Evolutionary conservation across 192 early-diverging fungal species (phyloP).

Genomic region (Linnemannia schmuckeri): DNA sequence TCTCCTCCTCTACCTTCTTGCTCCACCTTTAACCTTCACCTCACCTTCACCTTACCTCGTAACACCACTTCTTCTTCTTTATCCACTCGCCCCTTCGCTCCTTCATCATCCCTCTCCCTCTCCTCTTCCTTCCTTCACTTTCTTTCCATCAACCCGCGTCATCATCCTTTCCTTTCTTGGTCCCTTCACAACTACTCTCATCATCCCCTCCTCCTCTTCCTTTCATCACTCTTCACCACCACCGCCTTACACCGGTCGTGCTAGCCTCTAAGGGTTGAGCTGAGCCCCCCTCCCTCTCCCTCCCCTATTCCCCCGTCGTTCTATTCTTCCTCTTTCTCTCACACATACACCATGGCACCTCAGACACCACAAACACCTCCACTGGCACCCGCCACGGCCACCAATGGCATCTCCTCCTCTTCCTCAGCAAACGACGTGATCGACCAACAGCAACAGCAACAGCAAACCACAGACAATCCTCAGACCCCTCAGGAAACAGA

Average conservation of each 20-base stretch:
- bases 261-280: neutral
- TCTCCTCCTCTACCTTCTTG: neutral
- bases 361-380: neutral
- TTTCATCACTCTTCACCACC: neutral
- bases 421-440: neutral
- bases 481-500: constrained; percentile 59
- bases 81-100: neutral
- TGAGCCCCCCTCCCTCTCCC: neutral
- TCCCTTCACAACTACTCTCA: neutral
- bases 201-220: neutral
- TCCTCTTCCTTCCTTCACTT: no score
- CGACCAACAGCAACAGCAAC: neutral
- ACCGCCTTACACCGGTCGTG: neutral
- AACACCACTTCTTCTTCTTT: neutral
- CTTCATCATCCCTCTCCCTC: neutral
- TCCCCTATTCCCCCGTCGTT: neutral
- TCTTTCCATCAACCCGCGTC: neutral
- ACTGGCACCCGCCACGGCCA: neutral
- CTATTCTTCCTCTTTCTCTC: neutral
- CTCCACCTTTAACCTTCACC: neutral
- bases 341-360: neutral
- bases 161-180: neutral
- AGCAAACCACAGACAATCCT: constrained; percentile 44
- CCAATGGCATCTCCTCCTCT: neutral
- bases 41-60: neutral